Conservation (phyloP, 2,329 filamentous ascomycete species). For the Aspergillus phoenicis region DNA sequence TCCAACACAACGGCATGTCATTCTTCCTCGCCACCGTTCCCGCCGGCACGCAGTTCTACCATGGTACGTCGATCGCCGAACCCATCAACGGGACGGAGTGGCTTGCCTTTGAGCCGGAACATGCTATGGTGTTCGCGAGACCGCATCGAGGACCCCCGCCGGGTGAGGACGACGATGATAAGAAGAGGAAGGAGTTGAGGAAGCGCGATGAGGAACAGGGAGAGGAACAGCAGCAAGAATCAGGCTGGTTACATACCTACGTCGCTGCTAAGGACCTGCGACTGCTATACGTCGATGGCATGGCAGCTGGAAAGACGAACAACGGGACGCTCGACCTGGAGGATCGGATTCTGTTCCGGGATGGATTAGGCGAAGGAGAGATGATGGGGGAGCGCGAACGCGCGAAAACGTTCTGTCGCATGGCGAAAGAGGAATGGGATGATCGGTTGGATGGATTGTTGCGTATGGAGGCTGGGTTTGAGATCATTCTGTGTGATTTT, state of each 20-base stretch:
- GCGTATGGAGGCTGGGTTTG: constrained; percentile 70
- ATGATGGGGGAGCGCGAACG: constrained; percentile 51
- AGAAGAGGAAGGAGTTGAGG: neutral
- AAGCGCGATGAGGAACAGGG: neutral
- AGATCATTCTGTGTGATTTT: constrained; percentile 71
- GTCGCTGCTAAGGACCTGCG: constrained; percentile 58
- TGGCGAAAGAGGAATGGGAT: constrained; percentile 55
- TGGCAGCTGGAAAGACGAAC: constrained; percentile 65
- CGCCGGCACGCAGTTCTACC: constrained; percentile 66
- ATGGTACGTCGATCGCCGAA: constrained; percentile 56
- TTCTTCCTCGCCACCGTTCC: constrained; percentile 69
- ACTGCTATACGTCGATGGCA: constrained; percentile 70
- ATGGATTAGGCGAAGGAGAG: constrained; percentile 19
- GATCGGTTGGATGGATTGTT: constrained; percentile 63
- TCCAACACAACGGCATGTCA: constrained; percentile 76
- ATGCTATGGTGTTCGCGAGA: constrained; percentile 66
- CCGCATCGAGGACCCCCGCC: constrained; percentile 16
- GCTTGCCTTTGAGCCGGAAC: constrained; percentile 77
- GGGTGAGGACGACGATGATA: neutral
- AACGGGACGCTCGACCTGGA: constrained; percentile 71
- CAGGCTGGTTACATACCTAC: constrained; percentile 69
- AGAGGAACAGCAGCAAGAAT: neutral
- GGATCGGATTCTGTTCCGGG: constrained; percentile 61
- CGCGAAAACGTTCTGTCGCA: constrained; percentile 59
- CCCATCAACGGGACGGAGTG: constrained; percentile 63